Base-by-base conservation (phyloP, 768 basidiomycete species). In the Leccinum uliginosum region DNA sequence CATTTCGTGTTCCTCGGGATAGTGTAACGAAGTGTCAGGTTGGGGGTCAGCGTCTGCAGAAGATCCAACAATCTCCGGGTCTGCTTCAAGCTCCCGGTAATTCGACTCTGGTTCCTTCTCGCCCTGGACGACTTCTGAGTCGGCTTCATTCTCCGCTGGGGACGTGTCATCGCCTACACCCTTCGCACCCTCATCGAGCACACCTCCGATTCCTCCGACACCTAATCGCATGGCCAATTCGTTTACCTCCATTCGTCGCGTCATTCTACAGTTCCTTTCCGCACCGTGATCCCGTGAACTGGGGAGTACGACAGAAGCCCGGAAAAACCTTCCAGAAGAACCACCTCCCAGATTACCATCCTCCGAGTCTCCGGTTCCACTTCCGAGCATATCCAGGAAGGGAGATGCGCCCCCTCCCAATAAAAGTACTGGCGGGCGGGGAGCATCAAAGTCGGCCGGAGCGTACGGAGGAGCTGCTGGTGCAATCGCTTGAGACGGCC, bases 211-310 rank as follows among this genome's bases (percentile, higher is more conserved):
- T 0, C 81, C 80, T 32, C 87, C 88, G 35, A 92, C 77, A 6
- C 83, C 91, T 84, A 91, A 90, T n/a, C 89, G 82, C 78, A 91
- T 87, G 0, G 82, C 85, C 46, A 93, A 73, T 64, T 90, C 86
- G 67, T 93, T 93, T 54, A 91, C 82, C 62, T 92, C 86, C 55
- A 83, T 76, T 56, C 91, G 77, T 34, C 91, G 76, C 4, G 74
- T 72, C 58, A 86, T 76, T 47, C 91, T 82, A 50, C 76, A 80
- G 8, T 74, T 70, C 45, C 76, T 78, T 66, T 93, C 91, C 11
- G 74, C 71, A 2, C 65, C 61, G 26, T 76, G 66, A 11, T 85
- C 84, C 12, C 91, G 82, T 3, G 72, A 67, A 17, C 73, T 67
- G 4, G 91, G 92, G 7, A 93, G 83, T 26, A 93, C 64, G 24